phyloP scores from a whole-genome alignment of 306 rosid species.

The Calophaca sinica region DNA sequence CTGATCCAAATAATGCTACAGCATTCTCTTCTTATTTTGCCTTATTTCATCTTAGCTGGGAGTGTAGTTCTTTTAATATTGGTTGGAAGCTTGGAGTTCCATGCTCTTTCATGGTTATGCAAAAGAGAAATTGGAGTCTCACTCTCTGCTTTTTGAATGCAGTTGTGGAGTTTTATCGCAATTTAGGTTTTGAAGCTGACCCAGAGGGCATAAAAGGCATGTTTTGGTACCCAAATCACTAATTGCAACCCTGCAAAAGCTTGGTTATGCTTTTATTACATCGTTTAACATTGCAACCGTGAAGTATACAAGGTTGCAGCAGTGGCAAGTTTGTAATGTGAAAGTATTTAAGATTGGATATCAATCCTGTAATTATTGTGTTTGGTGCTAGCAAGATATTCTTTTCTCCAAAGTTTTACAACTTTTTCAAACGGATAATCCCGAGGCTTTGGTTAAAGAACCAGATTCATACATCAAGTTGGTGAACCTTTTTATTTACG shows the following conservation, averaged over 20 bases:
- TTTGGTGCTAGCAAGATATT: conserved; percentile 33
- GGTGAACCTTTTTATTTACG: background rate
- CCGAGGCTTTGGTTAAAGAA: conserved; percentile 31
- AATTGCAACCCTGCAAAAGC: conserved; percentile 36
- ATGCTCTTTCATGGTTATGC: conserved; percentile 29
- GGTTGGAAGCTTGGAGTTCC: conserved; percentile 12
- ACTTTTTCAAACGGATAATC: conserved; percentile 33
- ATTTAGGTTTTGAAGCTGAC: conserved; percentile 93
- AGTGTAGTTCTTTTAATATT: conserved; percentile 14
- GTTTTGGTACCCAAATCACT: conserved; percentile 91
- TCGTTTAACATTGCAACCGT: conserved; percentile 34
- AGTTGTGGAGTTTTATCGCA: conserved; percentile 91
- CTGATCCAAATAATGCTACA: conserved; percentile 2
- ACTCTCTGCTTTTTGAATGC: conserved; percentile 52
- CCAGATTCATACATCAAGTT: background rate
- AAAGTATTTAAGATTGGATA: conserved; percentile 25
- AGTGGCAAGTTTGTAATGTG: conserved; percentile 31
- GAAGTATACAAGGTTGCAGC: conserved; percentile 30
- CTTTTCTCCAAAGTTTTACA: background rate
- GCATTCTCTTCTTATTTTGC: conserved; percentile 5
- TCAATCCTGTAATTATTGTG: conserved; percentile 40
- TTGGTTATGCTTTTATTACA: conserved; percentile 27
- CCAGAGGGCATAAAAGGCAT: conserved; percentile 98
- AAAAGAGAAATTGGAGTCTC: conserved; percentile 27
- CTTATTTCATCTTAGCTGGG: conserved; percentile 12